Base-by-base conservation (phyloP, 805 yeast species). In the Kregervanrija pseudodelftensis region DNA sequence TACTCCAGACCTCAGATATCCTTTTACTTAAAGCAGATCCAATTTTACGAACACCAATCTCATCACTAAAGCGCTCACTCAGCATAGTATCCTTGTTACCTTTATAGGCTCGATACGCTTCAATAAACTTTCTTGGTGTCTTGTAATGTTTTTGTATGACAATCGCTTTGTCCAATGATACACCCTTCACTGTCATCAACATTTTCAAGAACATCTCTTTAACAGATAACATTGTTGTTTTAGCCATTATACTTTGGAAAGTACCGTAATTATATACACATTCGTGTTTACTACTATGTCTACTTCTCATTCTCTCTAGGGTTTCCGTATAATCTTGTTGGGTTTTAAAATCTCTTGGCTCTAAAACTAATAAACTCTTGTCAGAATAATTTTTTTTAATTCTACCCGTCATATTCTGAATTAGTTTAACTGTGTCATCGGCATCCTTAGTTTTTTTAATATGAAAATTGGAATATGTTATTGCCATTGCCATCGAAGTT, bases 101-200 rank as follows among this genome's bases (percentile, higher is more conserved):
- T 30, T 49, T 2, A 47, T 49, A 53, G 2, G 39, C 39, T 11
- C 53, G 65, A 52, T 68, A 85, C 10, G 72, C 77, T 15, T 70
- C 67, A 11, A 82, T 59, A n/a, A 91, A 68, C 14, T 57, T 59
- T 33, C 66, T 65, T 0, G 97, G 93, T 0, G 97, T 90, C 2
- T 79, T 78, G 57, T 71, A 93, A 36, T 71, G 59, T 14, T 68
- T 67, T 62, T 90, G 97, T 9, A 93, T 79, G 8, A 78, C 77
- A 9, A 79, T 58, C 0, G 99, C 99, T 58, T 85, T 88, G 50
- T 91, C 97, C 30, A 86, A 64, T 0, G 95, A 79, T 1, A 93
- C 70, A 0, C 98, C 99, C 48, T 77, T 74, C 2, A 85, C 73
- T 3, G 89, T 76, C 83, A 89, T 78, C 16, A 93, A 71, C 82